Percentiles rank a stretch among this genome's conserved stretches.
These are phyloP conservation scores for Nannochloris sp. DNA, from an alignment of 139 green algal genomes.

Conservation along the genomic window DNA sequence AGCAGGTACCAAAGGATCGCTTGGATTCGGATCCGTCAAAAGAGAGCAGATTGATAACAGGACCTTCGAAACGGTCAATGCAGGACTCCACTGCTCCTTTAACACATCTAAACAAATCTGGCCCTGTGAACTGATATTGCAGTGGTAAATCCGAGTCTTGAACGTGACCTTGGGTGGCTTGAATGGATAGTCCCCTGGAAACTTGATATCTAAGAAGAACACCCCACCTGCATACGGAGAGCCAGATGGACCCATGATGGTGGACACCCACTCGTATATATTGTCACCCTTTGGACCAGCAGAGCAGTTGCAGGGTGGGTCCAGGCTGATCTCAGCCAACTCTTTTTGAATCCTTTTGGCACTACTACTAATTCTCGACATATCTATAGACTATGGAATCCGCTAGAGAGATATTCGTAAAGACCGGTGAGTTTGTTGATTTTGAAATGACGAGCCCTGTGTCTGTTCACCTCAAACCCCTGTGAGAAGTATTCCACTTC, in stretches of 20 bases:
- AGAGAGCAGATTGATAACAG: constrained; percentile 87
- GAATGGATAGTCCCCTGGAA: constrained; percentile 94
- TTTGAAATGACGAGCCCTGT: no score
- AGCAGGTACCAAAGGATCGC: constrained; percentile 78
- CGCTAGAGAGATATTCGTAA: no score
- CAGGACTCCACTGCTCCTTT: constrained; percentile 87
- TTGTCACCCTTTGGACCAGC: constrained; percentile 97
- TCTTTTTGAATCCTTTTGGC: constrained; percentile 86
- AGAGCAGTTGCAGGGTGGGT: constrained; percentile 86
- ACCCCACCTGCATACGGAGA: constrained; percentile 83
- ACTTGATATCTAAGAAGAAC: constrained; percentile 94
- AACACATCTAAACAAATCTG: constrained; percentile 87
- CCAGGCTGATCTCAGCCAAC: constrained; percentile 86
- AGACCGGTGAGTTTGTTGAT: no score
- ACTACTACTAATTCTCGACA: constrained; percentile 21
- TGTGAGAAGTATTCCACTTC: no score
- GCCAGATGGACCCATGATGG: constrained; percentile 80
- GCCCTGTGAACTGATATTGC: constrained; percentile 83
- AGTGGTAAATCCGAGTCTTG: constrained; percentile 89
- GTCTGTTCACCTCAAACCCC: no score
- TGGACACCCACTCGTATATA: constrained; percentile 94
- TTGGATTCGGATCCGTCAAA: constrained; percentile 89
- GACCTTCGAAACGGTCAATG: constrained; percentile 80
- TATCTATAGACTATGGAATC: not conserved
- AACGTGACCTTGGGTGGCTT: constrained; percentile 88